Conservation (phyloP, 306 rosid genomes). For the Ziziphus jujuba region DNA sequence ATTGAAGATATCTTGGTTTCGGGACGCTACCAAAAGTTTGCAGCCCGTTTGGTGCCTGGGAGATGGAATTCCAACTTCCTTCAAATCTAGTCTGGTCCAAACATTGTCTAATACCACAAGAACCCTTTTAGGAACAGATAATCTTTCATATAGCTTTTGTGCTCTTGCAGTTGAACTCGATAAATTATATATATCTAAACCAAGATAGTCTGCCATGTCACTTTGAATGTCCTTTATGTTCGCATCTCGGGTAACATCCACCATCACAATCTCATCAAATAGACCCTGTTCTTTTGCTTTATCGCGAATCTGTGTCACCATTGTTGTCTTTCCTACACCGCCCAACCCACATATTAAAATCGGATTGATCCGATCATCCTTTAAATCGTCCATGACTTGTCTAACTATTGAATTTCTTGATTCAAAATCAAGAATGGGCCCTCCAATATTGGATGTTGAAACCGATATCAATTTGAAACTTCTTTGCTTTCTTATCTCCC, state of each 20-base stretch:
- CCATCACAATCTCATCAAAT: neutral
- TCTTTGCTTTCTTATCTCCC: neutral
- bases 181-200: neutral
- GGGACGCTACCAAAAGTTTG: conserved; percentile 8
- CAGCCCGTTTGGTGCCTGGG: neutral
- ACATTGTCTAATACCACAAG: conserved; percentile 13
- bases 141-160: neutral
- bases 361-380: conserved; percentile 7
- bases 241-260: neutral
- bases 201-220: neutral
- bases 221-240: neutral
- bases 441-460: too few relatives aligned
- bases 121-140: neutral
- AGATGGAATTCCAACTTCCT: neutral
- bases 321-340: conserved; percentile 10
- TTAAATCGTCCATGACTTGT: conserved; percentile 1
- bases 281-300: conserved; percentile 4
- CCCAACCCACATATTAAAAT: conserved; percentile 5
- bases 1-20: neutral
- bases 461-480: neutral
- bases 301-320: neutral
- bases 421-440: conserved; percentile 3
- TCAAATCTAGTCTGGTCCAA: neutral
- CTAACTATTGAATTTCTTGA: neutral
- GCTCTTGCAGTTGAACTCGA: neutral